Evolutionary conservation across 2,329 filamentous ascomycete genomes (phyloP).

Genomic region (Aspergillus pseudotamarii): DNA sequence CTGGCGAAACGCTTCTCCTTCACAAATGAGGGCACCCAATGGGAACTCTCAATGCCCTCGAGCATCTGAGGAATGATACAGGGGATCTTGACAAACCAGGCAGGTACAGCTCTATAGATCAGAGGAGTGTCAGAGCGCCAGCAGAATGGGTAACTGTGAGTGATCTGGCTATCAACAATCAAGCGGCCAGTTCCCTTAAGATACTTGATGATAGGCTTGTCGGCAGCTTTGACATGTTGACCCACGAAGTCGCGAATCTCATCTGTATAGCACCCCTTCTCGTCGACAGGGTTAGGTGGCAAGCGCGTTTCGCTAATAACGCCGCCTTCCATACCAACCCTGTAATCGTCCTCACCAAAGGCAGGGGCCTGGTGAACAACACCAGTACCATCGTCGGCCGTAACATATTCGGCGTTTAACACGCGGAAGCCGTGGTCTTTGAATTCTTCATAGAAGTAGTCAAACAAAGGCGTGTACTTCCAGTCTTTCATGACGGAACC

Average conservation of each 20-base stretch:
- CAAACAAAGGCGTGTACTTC: constrained; percentile 86
- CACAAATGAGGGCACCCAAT: constrained; percentile 89
- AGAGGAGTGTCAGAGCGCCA: constrained; percentile 93
- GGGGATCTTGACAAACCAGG: constrained; percentile 91
- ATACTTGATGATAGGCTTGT: constrained; percentile 90
- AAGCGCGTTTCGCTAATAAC: constrained; percentile 74
- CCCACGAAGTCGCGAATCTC: constrained; percentile 81
- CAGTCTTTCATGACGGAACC: constrained; percentile 85
- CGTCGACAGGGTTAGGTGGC: constrained; percentile 91
- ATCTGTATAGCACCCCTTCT: constrained; percentile 75
- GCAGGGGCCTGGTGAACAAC: constrained; percentile 93
- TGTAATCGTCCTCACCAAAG: constrained; percentile 96
- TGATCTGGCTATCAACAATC: constrained; percentile 82
- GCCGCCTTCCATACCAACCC: constrained; percentile 73
- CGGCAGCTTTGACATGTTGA: constrained; percentile 86
- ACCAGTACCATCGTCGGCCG: constrained; percentile 85
- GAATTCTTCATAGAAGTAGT: constrained; percentile 88
- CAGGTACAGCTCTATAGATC: constrained; percentile 88
- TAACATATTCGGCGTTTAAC: constrained; percentile 82
- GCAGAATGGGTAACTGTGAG: constrained; percentile 92
- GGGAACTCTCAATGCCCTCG: constrained; percentile 83
- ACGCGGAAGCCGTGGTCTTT: constrained; percentile 82
- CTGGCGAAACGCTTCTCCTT: constrained; percentile 89
- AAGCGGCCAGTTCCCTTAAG: constrained; percentile 76
- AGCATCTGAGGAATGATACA: constrained; percentile 85